A percentile compares a stretch with the other conserved stretches of the same genome.
These are phyloP conservation scores for Dioscorea dumetorum DNA, from an alignment of 106 monocot genomes.

Conservation along the genomic window DNA sequence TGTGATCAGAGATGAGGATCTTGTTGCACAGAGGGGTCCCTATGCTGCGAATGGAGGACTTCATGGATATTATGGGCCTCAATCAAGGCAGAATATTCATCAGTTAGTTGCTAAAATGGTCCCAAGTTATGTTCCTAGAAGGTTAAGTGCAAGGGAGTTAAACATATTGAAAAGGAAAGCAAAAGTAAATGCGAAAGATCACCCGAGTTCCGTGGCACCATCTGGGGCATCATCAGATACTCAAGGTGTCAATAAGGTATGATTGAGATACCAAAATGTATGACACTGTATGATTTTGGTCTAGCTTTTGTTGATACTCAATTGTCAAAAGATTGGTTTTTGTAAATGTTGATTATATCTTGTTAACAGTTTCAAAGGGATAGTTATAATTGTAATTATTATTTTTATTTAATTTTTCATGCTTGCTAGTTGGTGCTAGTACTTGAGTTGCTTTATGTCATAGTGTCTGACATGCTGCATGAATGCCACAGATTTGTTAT, in stretches of 20 bases:
- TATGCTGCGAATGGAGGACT: slow-evolving; percentile 36
- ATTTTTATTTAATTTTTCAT: no score
- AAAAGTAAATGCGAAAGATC: slow-evolving; percentile 85
- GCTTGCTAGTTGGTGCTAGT: no score
- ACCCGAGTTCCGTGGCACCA: slow-evolving; percentile 22
- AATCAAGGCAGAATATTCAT: slow-evolving; percentile 70
- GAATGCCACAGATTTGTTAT: no score
- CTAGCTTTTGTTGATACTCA: no score
- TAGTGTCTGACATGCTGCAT: no score
- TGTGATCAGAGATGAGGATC: slow-evolving; percentile 94
- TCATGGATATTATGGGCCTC: slow-evolving; percentile 35
- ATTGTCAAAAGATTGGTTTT: no score
- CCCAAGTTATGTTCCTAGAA: slow-evolving; percentile 54
- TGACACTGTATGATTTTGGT: no score
- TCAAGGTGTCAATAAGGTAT: slow-evolving; percentile 41
- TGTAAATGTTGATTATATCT: no score
- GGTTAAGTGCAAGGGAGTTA: slow-evolving; percentile 84
- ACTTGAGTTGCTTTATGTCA: no score
- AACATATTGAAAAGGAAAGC: slow-evolving; percentile 94
- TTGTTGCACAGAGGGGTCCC: slow-evolving; percentile 55
- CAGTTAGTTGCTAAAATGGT: slow-evolving; percentile 91
- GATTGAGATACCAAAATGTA: no score
- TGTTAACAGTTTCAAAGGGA: no score
- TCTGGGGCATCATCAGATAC: slow-evolving; percentile 23
- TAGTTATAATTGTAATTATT: no score